Conservation (phyloP, 805 yeast genomes). For the Wickerhamiella azymoides region DNA sequence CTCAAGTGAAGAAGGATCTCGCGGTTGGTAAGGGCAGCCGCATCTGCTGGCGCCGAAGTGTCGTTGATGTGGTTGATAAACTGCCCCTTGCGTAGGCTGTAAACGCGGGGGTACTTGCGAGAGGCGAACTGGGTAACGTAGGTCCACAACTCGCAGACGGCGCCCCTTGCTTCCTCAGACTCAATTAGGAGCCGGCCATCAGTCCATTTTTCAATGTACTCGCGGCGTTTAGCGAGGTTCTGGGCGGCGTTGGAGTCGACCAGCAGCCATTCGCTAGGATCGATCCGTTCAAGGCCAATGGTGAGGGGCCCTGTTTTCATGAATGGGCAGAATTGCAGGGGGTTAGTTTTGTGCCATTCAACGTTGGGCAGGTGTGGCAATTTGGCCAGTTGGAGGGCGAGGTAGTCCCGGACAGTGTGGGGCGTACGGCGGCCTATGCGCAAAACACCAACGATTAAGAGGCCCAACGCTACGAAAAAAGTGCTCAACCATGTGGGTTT, state of each 20-base stretch:
- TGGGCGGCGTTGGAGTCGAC: not conserved
- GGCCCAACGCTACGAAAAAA: not conserved
- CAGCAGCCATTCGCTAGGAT: not conserved
- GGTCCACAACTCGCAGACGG: slow-evolving; percentile 35
- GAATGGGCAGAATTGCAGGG: not conserved
- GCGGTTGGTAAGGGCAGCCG: not conserved
- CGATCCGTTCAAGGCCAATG: not conserved
- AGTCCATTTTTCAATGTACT: slow-evolving; percentile 10
- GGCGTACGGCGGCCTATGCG: not conserved
- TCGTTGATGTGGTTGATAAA: not conserved
- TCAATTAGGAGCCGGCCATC: slow-evolving; percentile 22
- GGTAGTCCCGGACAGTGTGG: not conserved
- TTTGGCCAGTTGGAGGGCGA: not conserved
- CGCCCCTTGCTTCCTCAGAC: not conserved
- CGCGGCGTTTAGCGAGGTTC: not conserved
- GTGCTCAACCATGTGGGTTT: not conserved
- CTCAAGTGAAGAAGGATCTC: slow-evolving; percentile 12
- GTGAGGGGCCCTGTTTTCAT: not conserved
- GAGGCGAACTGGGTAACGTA: slow-evolving; percentile 28
- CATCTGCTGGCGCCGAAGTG: not conserved
- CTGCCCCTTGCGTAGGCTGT: slow-evolving; percentile 21
- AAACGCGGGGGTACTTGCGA: slow-evolving; percentile 39
- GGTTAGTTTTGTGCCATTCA: not conserved
- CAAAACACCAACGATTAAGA: not conserved
- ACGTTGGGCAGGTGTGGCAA: not conserved